A percentile compares a stretch with the other conserved stretches of the same genome.
phyloP scores from a whole-genome alignment of 106 monocot genomes.

The Chionographis japonica region DNA sequence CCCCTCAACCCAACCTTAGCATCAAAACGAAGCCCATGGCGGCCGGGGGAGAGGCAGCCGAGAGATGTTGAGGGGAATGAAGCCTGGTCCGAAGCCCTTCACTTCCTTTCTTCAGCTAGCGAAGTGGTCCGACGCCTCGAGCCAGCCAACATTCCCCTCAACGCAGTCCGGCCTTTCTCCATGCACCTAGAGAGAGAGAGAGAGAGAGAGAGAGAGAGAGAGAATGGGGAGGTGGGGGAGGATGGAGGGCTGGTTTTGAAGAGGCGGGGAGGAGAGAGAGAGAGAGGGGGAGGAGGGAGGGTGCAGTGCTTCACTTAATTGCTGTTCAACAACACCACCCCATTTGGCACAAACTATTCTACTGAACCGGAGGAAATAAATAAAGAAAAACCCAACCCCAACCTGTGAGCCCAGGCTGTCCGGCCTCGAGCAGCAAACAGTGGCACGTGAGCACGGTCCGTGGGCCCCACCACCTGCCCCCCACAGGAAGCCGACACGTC shows the following conservation, averaged over 20 bases:
- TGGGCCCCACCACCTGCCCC: too few species aligned
- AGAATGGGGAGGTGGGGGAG: background rate
- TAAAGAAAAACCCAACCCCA: background rate
- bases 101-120: background rate
- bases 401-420: background rate
- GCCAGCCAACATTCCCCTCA: conserved; percentile 73
- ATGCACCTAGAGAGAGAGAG: background rate
- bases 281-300: background rate
- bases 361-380: conserved; percentile 10
- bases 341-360: conserved; percentile 45
- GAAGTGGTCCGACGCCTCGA: conserved; percentile 28
- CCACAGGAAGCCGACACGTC: too few species aligned
- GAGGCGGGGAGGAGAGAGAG: background rate
- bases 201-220: conserved; percentile 1
- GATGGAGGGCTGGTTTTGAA: conserved; percentile 4
- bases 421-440: too few species aligned
- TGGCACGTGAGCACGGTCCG: too few species aligned
- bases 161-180: background rate
- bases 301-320: conserved; percentile 16
- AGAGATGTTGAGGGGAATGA: conserved; percentile 53
- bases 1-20: conserved; percentile 46
- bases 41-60: background rate
- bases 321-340: conserved; percentile 33
- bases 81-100: conserved; percentile 60
- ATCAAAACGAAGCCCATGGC: background rate